These are phyloP conservation scores for Dactylella cylindrospora DNA, from an alignment of 2,329 filamentous ascomycete species.

Conservation along the genomic window DNA sequence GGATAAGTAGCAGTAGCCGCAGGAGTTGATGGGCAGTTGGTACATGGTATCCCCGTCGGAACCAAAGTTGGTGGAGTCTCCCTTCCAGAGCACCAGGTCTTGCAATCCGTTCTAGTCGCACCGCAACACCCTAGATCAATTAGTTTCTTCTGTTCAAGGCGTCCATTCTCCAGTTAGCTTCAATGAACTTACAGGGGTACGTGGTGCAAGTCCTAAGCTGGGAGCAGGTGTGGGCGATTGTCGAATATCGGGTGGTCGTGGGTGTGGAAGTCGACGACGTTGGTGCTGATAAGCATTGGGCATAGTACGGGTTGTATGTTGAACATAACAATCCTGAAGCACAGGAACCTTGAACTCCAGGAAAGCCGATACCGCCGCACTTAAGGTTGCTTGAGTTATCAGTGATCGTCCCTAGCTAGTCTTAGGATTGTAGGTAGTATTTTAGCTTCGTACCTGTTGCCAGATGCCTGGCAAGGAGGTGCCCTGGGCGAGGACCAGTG, in stretches of 20 bases:
- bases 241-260: background rate
- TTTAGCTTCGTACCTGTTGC: constrained; percentile 12
- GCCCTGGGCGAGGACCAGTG: background rate
- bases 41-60: background rate
- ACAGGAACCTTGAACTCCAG: background rate
- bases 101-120: constrained; percentile 1
- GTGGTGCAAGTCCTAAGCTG: constrained; percentile 6
- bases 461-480: constrained; percentile 1
- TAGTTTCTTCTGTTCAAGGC: background rate
- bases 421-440: background rate
- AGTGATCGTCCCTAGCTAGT: too few relatives aligned
- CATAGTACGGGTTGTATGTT: constrained; percentile 28
- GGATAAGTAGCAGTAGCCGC: background rate
- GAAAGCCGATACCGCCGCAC: constrained; percentile 23
- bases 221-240: constrained; percentile 3
- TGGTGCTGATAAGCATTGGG: constrained; percentile 11
- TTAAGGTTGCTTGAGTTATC: too few relatives aligned
- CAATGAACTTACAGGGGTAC: constrained; percentile 1
- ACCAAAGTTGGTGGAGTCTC: background rate
- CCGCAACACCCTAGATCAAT: constrained; percentile 7
- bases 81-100: constrained; percentile 7
- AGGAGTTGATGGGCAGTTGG: constrained; percentile 2
- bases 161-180: background rate
- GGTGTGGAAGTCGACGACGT: constrained; percentile 1
- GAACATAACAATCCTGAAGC: constrained; percentile 3